A percentile compares a stretch with the other conserved stretches of the same genome.
Evolutionary conservation across 495 filamentous ascomycete genomes (phyloP).

Genomic region (Aspergillus wentii): DNA sequence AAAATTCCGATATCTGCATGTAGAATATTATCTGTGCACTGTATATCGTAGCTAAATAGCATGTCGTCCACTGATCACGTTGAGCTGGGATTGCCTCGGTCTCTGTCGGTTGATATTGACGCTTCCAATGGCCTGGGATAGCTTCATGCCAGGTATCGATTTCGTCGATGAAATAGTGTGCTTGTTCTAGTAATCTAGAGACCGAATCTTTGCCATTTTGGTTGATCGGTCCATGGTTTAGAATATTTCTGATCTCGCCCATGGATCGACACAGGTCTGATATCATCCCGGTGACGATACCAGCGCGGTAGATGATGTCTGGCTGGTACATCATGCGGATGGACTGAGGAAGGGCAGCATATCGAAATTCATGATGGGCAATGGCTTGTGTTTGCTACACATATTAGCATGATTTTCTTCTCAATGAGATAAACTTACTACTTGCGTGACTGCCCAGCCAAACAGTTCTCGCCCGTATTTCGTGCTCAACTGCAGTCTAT

Average conservation of each 20-base stretch:
- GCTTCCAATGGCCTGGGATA: neutral
- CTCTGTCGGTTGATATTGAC: neutral
- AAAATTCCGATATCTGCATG: neutral
- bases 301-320: neutral
- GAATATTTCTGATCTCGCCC: neutral
- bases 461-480: constrained; percentile 1
- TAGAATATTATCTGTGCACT: neutral
- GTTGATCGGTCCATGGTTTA: too few species aligned
- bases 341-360: constrained; percentile 1
- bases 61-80: constrained; percentile 1
- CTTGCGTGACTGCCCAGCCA: constrained; percentile 5
- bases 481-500: neutral
- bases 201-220: neutral
- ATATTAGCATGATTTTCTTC: neutral
- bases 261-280: constrained; percentile 1
- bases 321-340: constrained; percentile 1
- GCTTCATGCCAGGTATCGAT: constrained; percentile 3
- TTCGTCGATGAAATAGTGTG: neutral
- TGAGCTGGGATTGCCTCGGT: neutral
- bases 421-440: neutral
- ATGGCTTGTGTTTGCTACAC: constrained; percentile 7
- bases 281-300: constrained; percentile 1
- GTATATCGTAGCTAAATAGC: neutral
- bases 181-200: neutral
- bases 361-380: constrained; percentile 1